These are phyloP conservation scores for Tagetes patula DNA, from an alignment of 129 eudicot species.

Conservation along the genomic window DNA sequence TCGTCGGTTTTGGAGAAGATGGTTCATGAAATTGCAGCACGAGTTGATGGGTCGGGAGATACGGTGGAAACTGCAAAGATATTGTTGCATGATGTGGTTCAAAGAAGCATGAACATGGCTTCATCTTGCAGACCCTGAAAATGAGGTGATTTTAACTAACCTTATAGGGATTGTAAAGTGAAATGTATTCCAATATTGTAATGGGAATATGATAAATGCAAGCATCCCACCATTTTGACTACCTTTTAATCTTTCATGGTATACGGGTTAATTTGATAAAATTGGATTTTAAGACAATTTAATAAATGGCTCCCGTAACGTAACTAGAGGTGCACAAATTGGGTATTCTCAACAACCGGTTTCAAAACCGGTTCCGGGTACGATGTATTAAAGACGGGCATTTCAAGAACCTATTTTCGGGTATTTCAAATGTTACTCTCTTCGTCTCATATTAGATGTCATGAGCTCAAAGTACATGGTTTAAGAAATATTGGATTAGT, in stretches of 20 bases:
- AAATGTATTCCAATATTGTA: constrained; percentile 14
- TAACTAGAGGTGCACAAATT: too few species aligned
- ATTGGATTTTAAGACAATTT: background rate
- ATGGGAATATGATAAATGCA: constrained; percentile 12
- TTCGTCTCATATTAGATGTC: too few species aligned
- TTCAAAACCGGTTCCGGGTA: too few species aligned
- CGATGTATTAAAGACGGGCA: too few species aligned
- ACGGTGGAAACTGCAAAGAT: constrained; percentile 64
- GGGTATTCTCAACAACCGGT: too few species aligned
- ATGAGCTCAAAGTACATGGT: too few species aligned
- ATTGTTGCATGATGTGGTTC: constrained; percentile 60
- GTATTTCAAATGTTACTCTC: too few species aligned
- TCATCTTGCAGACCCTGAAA: constrained; percentile 37
- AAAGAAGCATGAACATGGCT: constrained; percentile 49
- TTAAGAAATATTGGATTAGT: too few species aligned
- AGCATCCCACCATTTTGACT: constrained; percentile 18
- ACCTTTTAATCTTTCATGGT: background rate
- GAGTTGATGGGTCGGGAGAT: constrained; percentile 52
- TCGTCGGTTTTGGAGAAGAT: constrained; percentile 55
- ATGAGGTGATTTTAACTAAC: constrained; percentile 50
- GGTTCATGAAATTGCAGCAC: constrained; percentile 51
- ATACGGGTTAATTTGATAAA: background rate
- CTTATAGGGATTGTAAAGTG: constrained; percentile 47
- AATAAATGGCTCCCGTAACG: too few species aligned
- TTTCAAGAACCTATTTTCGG: too few species aligned